Base-by-base conservation (phyloP, 1,139 yeast species). In the Neolecta irregularis region DNA sequence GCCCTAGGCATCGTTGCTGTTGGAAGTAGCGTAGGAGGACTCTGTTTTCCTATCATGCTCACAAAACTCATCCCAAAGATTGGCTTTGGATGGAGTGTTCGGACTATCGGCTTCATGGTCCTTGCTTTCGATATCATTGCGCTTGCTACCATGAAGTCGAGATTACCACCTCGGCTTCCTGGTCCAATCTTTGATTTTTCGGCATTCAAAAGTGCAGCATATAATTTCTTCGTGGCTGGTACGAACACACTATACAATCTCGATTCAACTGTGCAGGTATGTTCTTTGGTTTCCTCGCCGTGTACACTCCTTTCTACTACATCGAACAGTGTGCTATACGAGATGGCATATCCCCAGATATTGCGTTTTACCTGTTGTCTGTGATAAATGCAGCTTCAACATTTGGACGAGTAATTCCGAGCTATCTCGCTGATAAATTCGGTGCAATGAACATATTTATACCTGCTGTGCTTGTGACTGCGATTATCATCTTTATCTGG, bases 361-460 rank as follows among this genome's bases (percentile, higher is more conserved):
- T 35, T 12, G 22, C 47, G 4, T 43, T 41, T 13, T 50, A 52
- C 44, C 43, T 49, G 34, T 62, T 69, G 9, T 60, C 75, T 2
- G 59, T 69, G 18, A 58, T 66, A 20, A 64, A 70, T 35, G 71
- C 67, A 3, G 55, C 58, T 47, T 57, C 68, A 5, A 55, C 64
- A 24, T 39, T 67, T 7, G 76, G 75, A 3, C 54, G 77, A 28
- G 56, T 72, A 1, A 12, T 62, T 0, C 65, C 71, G 2, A 71
- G 72, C 1, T 47, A 54, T 26, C 5, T 63, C 9, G 65, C 68
- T 2, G 74, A 69, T 47, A 50, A 47, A 19, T 40, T 55, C 30
- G 75, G 75, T 0, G 48, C 50, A 1, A 44, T 65, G 24, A 67
- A 69, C 34, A 49, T 62, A 6, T 43, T 64, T 3, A 46, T 59